Conservation (phyloP, 2,329 filamentous ascomycete species). For the Daldinia sp. region DNA sequence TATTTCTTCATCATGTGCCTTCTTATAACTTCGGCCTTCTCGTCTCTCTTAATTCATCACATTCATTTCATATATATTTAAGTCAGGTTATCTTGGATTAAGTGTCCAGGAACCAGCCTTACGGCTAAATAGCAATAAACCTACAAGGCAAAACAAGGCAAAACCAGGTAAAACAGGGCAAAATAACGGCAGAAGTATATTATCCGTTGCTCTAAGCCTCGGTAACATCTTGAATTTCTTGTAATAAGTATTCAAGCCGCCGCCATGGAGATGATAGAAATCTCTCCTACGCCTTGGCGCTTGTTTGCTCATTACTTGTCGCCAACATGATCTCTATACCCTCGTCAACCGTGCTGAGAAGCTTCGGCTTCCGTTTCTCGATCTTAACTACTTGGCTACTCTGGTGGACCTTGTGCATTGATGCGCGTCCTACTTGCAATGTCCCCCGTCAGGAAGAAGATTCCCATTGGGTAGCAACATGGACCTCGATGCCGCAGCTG, state of each 20-base stretch:
- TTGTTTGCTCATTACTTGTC: constrained; percentile 14
- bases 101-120: constrained; percentile 37
- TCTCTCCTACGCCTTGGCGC: constrained; percentile 23
- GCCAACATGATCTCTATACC: constrained; percentile 18
- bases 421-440: constrained; percentile 35
- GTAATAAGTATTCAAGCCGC: constrained; percentile 35
- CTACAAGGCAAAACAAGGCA: constrained; percentile 22
- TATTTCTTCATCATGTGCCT: neutral
- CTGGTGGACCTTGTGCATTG: constrained; percentile 32
- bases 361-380: constrained; percentile 36
- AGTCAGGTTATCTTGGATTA: constrained; percentile 1
- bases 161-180: neutral
- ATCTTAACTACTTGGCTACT: constrained; percentile 41
- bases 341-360: constrained; percentile 32
- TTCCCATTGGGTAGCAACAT: constrained; percentile 71
- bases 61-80: neutral
- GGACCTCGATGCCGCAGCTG: constrained; percentile 75
- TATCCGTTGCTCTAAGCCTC: constrained; percentile 29
- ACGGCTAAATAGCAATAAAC: constrained; percentile 35
- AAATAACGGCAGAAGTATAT: constrained; percentile 29
- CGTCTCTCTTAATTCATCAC: neutral
- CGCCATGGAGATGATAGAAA: constrained; percentile 18
- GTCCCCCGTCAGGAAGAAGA: constrained; percentile 50
- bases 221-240: constrained; percentile 5
- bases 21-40: constrained; percentile 8